Percentiles rank a stretch among this genome's conserved stretches.
phyloP scores from a whole-genome alignment of 495 filamentous ascomycete genomes.

The Sabuloglossum arenarium region DNA sequence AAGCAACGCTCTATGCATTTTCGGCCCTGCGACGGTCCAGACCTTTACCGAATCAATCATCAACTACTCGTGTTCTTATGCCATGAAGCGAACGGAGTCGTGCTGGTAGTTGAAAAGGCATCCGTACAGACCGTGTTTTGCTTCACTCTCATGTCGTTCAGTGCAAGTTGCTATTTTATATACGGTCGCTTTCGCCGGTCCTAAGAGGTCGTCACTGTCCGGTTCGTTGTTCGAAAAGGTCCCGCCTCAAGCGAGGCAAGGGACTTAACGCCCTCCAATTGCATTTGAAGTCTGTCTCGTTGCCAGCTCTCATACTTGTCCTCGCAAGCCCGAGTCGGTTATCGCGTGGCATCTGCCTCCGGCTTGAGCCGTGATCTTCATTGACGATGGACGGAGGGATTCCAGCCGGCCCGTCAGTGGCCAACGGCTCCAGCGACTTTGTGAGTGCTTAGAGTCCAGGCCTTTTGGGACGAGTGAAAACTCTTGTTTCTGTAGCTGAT shows the following conservation, averaged over 20 bases:
- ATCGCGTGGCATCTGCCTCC: constrained; percentile 8
- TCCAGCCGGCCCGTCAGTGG: constrained; percentile 1
- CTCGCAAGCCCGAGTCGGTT: background rate
- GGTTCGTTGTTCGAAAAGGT: background rate
- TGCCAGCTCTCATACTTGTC: background rate
- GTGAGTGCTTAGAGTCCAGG: constrained; percentile 28
- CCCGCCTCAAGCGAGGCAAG: background rate
- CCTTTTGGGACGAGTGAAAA: background rate
- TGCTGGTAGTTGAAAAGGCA: background rate
- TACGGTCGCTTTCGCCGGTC: background rate
- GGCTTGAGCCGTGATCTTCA: constrained; percentile 24
- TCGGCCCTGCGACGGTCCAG: background rate
- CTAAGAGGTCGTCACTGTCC: background rate
- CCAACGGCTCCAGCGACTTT: constrained; percentile 62
- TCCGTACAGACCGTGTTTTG: background rate
- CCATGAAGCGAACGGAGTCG: background rate
- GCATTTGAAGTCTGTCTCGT: background rate
- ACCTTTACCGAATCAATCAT: background rate
- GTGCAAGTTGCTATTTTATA: background rate
- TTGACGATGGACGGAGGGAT: background rate
- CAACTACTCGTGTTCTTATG: background rate
- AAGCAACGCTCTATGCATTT: constrained; percentile 1
- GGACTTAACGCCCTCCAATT: background rate
- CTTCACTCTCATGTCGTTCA: background rate
- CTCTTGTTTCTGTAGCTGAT: constrained; percentile 1